These are phyloP conservation scores for Aphanomyces astaci DNA, from an alignment of 352 stramenopile genomes.

Conservation along the genomic window DNA sequence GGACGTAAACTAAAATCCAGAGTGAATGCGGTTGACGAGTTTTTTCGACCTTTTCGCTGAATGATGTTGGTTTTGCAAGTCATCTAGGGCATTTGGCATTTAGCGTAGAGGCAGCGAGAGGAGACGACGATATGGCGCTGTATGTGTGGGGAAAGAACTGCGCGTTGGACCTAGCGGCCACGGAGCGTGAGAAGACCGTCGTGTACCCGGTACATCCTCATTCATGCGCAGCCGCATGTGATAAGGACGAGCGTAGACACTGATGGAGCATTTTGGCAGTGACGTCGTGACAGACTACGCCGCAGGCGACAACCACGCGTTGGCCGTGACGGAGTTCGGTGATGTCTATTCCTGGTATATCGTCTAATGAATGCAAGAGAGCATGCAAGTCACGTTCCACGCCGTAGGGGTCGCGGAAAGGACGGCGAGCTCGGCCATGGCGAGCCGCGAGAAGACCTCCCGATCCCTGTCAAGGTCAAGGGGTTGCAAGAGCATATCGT, in stretches of 20 bases:
- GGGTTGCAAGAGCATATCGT: constrained; percentile 54
- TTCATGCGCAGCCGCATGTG: too few relatives aligned
- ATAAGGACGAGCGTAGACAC: too few relatives aligned
- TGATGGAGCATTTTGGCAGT: constrained; percentile 42
- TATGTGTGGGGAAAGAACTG: constrained; percentile 74
- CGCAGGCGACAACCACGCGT: constrained; percentile 59
- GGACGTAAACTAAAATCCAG: too few relatives aligned
- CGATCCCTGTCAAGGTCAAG: constrained; percentile 37
- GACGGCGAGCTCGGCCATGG: constrained; percentile 61
- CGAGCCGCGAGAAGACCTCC: constrained; percentile 29
- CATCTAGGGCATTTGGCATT: too few relatives aligned
- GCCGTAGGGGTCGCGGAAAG: constrained; percentile 44
- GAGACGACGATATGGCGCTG: constrained; percentile 48
- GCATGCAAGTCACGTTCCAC: too few relatives aligned
- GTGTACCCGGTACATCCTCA: constrained; percentile 13
- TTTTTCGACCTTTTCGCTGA: too few relatives aligned
- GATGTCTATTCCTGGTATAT: constrained; percentile 71
- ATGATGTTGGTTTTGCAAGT: too few relatives aligned
- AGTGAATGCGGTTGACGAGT: too few relatives aligned
- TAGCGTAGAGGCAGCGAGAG: not conserved
- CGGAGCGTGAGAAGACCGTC: constrained; percentile 49
- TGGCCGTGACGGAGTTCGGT: constrained; percentile 73
- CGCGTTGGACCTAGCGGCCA: constrained; percentile 43
- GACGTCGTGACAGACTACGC: constrained; percentile 67
- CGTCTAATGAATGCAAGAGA: too few relatives aligned